Evolutionary conservation across 2,329 filamentous ascomycete species (phyloP), one percentile per base, ranked within the genome.

Genomic region (Phialophora chinensis): DNA sequence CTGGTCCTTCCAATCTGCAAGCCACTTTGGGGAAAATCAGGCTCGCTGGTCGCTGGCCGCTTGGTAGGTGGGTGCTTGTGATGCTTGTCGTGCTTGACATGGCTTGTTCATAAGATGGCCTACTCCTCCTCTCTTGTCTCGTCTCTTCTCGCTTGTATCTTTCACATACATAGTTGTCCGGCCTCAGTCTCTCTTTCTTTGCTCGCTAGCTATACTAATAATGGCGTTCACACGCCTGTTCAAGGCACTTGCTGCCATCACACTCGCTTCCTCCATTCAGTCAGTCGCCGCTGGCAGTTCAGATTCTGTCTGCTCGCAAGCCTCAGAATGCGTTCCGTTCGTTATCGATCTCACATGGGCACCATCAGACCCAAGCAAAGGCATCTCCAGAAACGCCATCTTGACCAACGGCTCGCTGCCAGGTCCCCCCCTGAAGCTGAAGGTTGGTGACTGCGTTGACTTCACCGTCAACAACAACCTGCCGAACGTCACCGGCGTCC

Each of bases 381-480:
- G 81, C 65, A 70, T 75, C 27, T 79, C 79, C 29, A 79, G 85
- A n/a, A 79, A 81, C 23, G 75, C 90, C 81, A 85, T 92, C 60
- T 86, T 89, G 44, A 90, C 92, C 78, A 92, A 94, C 74, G 87
- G 88, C 42, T 82, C 90, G 74, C 93, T 91, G 77, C 91, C 91
- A 0, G 85, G 91, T 0, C 91, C 91, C 5, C 77, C 90, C 53
- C 86, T 95, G 54, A 86, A 91, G 69, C 87, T 88, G 68, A 91
- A 91, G 70, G 87, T 91, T 69, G 90, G 90, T 23, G 91, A 95
- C 72, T 87, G 84, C 0, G 77, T 95, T 8, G 76, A 91, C 63
- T 86, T 93, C 52, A 86, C 91, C 35, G 82, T 92, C 59, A 79
- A 86, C 71, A 94, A 94, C 72, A 82, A 85, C 25, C 86, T 90